Percentiles rank a stretch among this genome's conserved stretches.
Conservation (phyloP, 768 basidiomycete species). For the Panus rudis region DNA sequence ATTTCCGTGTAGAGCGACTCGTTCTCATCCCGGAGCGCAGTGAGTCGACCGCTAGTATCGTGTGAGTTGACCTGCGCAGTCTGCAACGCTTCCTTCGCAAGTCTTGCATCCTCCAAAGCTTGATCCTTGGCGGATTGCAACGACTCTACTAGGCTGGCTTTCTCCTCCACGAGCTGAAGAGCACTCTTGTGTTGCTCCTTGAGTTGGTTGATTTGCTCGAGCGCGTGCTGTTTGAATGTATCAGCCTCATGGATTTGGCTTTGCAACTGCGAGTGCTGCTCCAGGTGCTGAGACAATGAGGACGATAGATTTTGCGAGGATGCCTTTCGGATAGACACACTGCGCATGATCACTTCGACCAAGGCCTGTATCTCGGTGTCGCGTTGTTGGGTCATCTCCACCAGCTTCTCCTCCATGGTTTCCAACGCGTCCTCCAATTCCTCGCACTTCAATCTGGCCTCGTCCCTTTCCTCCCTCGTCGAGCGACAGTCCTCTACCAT, state of each 20-base stretch:
- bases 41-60: too few species aligned
- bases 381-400: constrained; percentile 16
- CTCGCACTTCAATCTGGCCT: constrained; percentile 49
- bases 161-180: not conserved
- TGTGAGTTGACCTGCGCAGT: too few species aligned
- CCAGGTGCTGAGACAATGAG: not conserved
- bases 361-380: constrained; percentile 19
- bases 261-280: constrained; percentile 1
- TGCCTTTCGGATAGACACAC: constrained; percentile 7
- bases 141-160: constrained; percentile 1
- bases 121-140: not conserved
- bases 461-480: constrained; percentile 66
- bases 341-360: constrained; percentile 17
- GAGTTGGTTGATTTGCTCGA: constrained; percentile 1
- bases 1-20: not conserved
- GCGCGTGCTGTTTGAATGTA: constrained; percentile 3
- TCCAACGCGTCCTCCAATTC: constrained; percentile 59
- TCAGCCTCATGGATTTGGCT: constrained; percentile 10
- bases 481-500: constrained; percentile 84
- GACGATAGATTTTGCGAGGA: not conserved
- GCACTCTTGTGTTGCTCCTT: not conserved
- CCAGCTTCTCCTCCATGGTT: constrained; percentile 25
- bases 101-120: too few species aligned
- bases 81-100: too few species aligned
- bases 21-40: too few species aligned